Evolutionary conservation across 1,284 basidiomycete genomes (phyloP), one percentile per base, ranked within the genome.

Genomic region (Somion occarium): DNA sequence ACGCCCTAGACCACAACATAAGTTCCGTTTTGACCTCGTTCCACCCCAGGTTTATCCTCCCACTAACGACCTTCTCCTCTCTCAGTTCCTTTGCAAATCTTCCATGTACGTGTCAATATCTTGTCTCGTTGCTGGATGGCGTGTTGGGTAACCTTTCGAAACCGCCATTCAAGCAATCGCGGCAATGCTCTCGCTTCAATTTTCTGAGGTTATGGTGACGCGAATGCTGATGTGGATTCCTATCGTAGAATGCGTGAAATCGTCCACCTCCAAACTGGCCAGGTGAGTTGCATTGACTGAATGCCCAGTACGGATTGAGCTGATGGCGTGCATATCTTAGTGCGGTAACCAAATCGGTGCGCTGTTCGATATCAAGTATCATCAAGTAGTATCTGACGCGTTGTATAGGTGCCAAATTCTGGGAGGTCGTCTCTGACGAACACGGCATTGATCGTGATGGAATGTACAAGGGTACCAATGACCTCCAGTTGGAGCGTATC

Each of bases 401-500:
- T 51, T 49, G 60, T 22, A 23, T 57, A 90, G 89, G 90, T 88
- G 90, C 92, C 79, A 97, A 97, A 76, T 98, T 98, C 86, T 98
- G 93, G 95, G 93, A 90, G 73, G 93, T 93, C 63, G 85, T 98
- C 68, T 95, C 93, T 55, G 93, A 98, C 71, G 95, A 98, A 79
- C 95, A 98, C 72, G 93, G 93, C 67, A 93, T 98, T 71, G 91
- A 91, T 72, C 79, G 78, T 70, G 90, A 94, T 76, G 94, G 94
- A 74, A 72, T 80, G 56, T 98, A 98, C 85, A 88, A 89, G 73
- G 96, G 96, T 66, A 93, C 73, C 71, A 89, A 89, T 69, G 94
- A 98, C 74, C 84, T 93, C 62, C 96, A 98, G 76, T 88, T 98
- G 62, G 96, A 98, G 75, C 90, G 94, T 63, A 97, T 98, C 76